These are phyloP conservation scores for Heritiera fomes DNA, from an alignment of 345 rosid species.

Conservation along the genomic window DNA sequence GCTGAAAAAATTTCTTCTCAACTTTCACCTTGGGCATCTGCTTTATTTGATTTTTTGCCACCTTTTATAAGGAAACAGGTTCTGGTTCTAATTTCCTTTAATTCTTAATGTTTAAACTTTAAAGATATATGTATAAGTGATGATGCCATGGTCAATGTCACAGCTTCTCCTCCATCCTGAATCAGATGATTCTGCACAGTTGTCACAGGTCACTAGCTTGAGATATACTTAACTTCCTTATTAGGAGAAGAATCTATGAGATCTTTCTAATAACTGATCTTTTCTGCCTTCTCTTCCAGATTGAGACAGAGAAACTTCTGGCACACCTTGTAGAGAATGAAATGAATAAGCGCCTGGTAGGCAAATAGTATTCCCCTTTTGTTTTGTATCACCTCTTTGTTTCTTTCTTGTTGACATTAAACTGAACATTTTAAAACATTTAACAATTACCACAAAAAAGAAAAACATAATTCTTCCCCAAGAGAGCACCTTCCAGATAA, in stretches of 20 bases:
- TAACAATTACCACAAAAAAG: not conserved
- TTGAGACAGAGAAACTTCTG: slow-evolving; percentile 95
- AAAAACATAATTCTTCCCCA: not conserved
- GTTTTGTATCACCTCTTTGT: not conserved
- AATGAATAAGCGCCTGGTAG: slow-evolving; percentile 86
- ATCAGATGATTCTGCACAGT: slow-evolving; percentile 99
- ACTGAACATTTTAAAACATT: not conserved
- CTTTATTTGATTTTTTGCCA: slow-evolving; percentile 55
- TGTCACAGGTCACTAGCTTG: slow-evolving; percentile 77
- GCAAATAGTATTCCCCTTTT: slow-evolving; percentile 14
- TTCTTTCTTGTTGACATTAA: not conserved
- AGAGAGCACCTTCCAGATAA: not conserved
- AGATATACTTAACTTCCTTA: not conserved
- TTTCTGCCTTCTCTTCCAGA: slow-evolving; percentile 45
- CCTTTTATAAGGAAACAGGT: slow-evolving; percentile 93
- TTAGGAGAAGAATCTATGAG: not conserved
- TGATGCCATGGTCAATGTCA: slow-evolving; percentile 29
- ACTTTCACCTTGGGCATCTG: slow-evolving; percentile 99
- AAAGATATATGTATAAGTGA: not conserved
- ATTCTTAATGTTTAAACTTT: not conserved
- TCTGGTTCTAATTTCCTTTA: slow-evolving; percentile 17
- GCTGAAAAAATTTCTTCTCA: slow-evolving; percentile 68
- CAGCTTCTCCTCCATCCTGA: slow-evolving; percentile 94
- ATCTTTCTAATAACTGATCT: slow-evolving; percentile 24
- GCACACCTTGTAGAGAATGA: slow-evolving; percentile 97